These are phyloP conservation scores for Cryptococcus sp. DNA, from an alignment of 1,284 basidiomycete genomes.

Conservation along the genomic window DNA sequence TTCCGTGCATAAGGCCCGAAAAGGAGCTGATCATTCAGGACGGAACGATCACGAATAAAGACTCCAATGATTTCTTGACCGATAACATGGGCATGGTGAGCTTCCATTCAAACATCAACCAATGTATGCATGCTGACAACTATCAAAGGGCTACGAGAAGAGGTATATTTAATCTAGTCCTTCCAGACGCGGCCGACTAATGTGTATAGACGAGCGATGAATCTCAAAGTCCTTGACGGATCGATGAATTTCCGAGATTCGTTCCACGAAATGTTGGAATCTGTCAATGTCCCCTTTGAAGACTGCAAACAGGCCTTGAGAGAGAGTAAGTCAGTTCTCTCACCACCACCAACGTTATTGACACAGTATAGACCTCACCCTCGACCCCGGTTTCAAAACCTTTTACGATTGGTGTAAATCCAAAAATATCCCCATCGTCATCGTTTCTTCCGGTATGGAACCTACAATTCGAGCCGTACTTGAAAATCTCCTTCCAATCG, in stretches of 20 bases:
- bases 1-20: neutral
- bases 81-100: constrained; percentile 54
- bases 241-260: constrained; percentile 69
- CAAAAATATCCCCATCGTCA: constrained; percentile 75
- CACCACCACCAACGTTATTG: neutral
- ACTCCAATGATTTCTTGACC: constrained; percentile 72
- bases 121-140: neutral
- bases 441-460: constrained; percentile 84
- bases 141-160: neutral
- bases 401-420: constrained; percentile 77
- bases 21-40: constrained; percentile 52
- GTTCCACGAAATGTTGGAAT: constrained; percentile 73
- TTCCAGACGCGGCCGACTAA: neutral
- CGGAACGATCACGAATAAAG: constrained; percentile 83
- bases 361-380: constrained; percentile 60
- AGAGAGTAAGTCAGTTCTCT: constrained; percentile 52
- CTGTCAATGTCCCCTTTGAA: constrained; percentile 66
- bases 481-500: constrained; percentile 67
- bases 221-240: constrained; percentile 65
- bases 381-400: constrained; percentile 80
- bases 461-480: constrained; percentile 85
- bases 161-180: neutral
- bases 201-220: constrained; percentile 55
- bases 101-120: neutral
- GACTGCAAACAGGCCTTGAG: constrained; percentile 66